A percentile compares a stretch with the other conserved stretches of the same genome.
Conservation (phyloP, 2,329 filamentous ascomycete genomes). For the Beauveria sp. region DNA sequence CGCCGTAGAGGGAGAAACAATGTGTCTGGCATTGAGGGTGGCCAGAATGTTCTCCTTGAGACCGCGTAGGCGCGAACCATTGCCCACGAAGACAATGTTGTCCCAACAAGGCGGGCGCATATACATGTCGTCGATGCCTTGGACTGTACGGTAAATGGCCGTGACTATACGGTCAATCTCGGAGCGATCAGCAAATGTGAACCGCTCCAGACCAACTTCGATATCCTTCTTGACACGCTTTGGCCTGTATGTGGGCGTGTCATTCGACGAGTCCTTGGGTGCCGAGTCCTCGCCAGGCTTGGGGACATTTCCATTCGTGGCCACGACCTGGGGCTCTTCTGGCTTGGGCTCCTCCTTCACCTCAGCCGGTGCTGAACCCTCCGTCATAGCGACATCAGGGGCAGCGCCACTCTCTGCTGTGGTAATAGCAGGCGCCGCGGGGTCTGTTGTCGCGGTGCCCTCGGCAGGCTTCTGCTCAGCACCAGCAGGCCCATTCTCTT, state of each 20-base stretch:
- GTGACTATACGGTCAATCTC: conserved; percentile 79
- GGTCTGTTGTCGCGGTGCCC: neutral
- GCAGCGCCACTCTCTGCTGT: neutral
- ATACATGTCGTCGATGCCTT: conserved; percentile 74
- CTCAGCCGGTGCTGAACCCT: neutral
- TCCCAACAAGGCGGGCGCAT: conserved; percentile 89
- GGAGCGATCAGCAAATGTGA: conserved; percentile 57
- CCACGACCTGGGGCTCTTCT: conserved; percentile 18
- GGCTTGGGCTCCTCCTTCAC: conserved; percentile 11
- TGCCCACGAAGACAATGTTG: conserved; percentile 82
- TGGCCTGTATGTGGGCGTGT: conserved; percentile 38
- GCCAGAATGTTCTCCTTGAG: conserved; percentile 84
- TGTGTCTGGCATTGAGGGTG: conserved; percentile 71
- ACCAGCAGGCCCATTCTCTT: neutral
- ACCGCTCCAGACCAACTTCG: conserved; percentile 71
- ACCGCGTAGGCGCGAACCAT: conserved; percentile 65
- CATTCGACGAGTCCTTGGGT: conserved; percentile 14
- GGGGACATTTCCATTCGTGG: conserved; percentile 14
- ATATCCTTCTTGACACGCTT: conserved; percentile 58
- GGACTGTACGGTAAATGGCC: conserved; percentile 75
- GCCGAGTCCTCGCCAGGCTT: conserved; percentile 13
- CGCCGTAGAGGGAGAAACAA: conserved; percentile 84
- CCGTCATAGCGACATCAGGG: neutral
- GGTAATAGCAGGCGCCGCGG: neutral
- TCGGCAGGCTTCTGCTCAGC: conserved; percentile 4